phyloP scores from a whole-genome alignment of 106 monocot species.

The Vanilla planifolia region DNA sequence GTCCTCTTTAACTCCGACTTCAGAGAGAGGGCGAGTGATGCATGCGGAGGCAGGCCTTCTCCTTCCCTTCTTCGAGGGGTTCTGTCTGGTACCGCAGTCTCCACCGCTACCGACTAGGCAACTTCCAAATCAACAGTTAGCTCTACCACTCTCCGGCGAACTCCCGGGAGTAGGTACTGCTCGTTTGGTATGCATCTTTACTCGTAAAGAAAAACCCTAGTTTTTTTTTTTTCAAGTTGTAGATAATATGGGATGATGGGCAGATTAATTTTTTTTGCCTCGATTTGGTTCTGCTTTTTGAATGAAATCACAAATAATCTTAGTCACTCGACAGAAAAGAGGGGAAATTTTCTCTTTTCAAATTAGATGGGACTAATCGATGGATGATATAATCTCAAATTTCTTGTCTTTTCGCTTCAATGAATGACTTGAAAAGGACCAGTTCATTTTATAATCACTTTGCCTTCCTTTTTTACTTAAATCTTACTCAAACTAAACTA shows the following conservation, averaged over 20 bases:
- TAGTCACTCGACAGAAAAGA: background rate
- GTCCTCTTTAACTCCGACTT: background rate
- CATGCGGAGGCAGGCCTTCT: slow-evolving; percentile 1
- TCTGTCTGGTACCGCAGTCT: background rate
- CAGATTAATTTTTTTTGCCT: too few relatives aligned
- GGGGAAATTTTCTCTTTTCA: background rate
- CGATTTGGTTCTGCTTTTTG: too few relatives aligned
- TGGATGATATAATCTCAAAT: too few relatives aligned
- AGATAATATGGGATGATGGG: slow-evolving; percentile 1
- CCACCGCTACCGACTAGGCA: background rate
- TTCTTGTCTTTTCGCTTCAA: too few relatives aligned
- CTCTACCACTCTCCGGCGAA: background rate
- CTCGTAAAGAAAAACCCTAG: background rate
- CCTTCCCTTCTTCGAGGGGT: background rate
- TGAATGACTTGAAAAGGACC: too few relatives aligned
- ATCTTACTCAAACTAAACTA: background rate
- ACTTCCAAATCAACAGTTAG: slow-evolving; percentile 4
- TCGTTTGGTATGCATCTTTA: slow-evolving; percentile 8
- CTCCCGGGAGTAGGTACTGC: slow-evolving; percentile 1
- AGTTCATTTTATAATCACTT: too few relatives aligned
- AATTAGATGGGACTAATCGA: too few relatives aligned
- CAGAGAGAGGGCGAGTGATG: background rate
- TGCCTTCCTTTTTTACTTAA: background rate
- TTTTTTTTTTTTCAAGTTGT: slow-evolving; percentile 4
- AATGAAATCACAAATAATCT: background rate